Evolutionary conservation across 805 yeast species (phyloP), one percentile per base, ranked within the genome.

Genomic region (Pichia membranifaciens): DNA sequence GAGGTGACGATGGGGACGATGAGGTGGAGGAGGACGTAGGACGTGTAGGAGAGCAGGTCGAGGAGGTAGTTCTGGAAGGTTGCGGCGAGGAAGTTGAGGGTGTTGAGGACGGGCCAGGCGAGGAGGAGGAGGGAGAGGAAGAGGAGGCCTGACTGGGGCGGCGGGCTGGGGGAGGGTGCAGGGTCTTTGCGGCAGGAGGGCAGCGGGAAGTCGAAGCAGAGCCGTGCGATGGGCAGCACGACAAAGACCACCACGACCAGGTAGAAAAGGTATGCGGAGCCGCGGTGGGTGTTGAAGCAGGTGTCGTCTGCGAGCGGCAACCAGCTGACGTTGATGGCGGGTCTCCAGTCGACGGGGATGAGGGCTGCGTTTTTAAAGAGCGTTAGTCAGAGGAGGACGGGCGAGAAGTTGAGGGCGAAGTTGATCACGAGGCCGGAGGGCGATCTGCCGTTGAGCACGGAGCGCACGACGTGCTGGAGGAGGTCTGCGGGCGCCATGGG

Each of bases 11-110:
- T 73, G 1, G 88, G 87, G 5, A 74, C 77, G 22, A 76, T 68
- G 35, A 82, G 69, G 60, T 83, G 88, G 34, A 78, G 69, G 18
- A 82, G 58, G 12, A 82, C 86, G 57, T 82, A 81, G 32, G 78
- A 76, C 38, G 73, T 60, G 84, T 86, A 79, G 1, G 87, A 81
- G 25, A 72, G 50, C 9, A 81, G 52, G 60, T 82, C 87, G 53
- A 74, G 73, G 13, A 61, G 54, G 8, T 72, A 68, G 43, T 70
- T 61, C 50, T 70, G 77, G 17, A 25, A 10, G 4, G 32, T 18
- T 8, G 65, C 60, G 8, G 73, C 51, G 22, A 76, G 63, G 34
- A 58, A 55, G 51, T 73, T 72, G 31, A 61, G 74, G 5, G 74
- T 10, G 59, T 80, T 80, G 33, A 82, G 59, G 0, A 74, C 39